Evolutionary conservation across 352 stramenopile species (phyloP).

Genomic region (Pseudoperonospora humuli): DNA sequence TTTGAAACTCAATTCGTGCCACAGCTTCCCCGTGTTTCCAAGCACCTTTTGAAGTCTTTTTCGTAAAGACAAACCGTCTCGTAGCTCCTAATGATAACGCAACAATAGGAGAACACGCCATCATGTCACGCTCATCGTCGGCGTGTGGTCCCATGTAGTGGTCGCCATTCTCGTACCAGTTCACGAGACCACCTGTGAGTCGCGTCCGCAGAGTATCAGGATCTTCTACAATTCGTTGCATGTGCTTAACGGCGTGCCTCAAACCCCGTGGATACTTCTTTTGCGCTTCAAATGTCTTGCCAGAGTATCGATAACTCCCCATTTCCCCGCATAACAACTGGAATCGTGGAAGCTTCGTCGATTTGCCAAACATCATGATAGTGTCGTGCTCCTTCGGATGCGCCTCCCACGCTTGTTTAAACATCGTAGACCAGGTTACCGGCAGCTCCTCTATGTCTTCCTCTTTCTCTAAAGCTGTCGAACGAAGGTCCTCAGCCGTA

Average conservation of each 20-base stretch:
- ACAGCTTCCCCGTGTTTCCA: conserved; percentile 7
- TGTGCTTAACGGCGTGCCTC: conserved; percentile 32
- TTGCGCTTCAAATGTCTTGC: conserved; percentile 39
- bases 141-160: conserved; percentile 79
- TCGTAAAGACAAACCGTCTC: conserved; percentile 62
- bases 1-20: conserved; percentile 35
- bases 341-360: conserved; percentile 48
- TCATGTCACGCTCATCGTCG: conserved; percentile 58
- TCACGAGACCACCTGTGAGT: conserved; percentile 54
- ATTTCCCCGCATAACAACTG: conserved; percentile 57
- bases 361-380: conserved; percentile 67
- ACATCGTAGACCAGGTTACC: conserved; percentile 14
- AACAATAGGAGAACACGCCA: conserved; percentile 44
- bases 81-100: conserved; percentile 61
- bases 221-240: conserved; percentile 39
- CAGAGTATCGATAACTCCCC: conserved; percentile 48
- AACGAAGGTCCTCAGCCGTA: conserved; percentile 7
- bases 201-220: conserved; percentile 11
- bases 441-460: neutral
- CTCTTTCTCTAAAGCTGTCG: neutral
- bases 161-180: conserved; percentile 79
- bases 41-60: conserved; percentile 18
- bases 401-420: conserved; percentile 45
- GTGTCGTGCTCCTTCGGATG: conserved; percentile 52
- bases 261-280: conserved; percentile 32